Base-by-base conservation (phyloP, 805 yeast genomes). In the Lipomyces starkeyi region DNA sequence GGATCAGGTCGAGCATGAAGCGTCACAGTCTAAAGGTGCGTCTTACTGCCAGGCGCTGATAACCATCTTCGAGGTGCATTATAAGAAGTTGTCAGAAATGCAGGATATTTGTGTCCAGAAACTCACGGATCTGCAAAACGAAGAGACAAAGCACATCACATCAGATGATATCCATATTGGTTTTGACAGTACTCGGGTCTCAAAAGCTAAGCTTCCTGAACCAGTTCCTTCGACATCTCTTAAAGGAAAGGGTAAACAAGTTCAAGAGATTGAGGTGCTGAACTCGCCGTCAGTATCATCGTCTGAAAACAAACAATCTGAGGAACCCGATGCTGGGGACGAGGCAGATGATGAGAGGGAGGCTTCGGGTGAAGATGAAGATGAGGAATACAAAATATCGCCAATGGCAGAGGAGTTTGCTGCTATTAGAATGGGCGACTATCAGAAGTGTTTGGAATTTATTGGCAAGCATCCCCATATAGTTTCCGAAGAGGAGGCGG, bases 91-190 rank as follows among this genome's bases (percentile, higher is more conserved):
- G 69, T 88, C 85, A 62, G 85, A 85, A 32, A 90, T 91, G 3
- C 82, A 89, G 68, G 80, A 80, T 29, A 87, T 86, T 69, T 92
- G 91, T 66, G 82, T 84, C 29, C 85, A 85, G 62, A 92, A 91
- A 77, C 81, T 93, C 71, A 87, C 84, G 54, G 86, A 85, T 43
- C 82, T 95, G 64, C 83, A 86, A 73, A 84, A 86, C 72, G 97
- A 93, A 74, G 90, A 91, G 75, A 82, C 87, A 13, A 76, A 82
- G 59, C 90, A 91, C 76, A 93, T 95, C 71, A 88, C 96, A 2
- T 88, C 95, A 62, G 98, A 93, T 17, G 99, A 94, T 79, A 84
- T 93, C 54, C 95, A 87, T 73, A 92, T 95, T 14, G 98, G 97
- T 0, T 95, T 91, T 82, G 97, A 94, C 76, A 86, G 91, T 56